phyloP scores from a whole-genome alignment of 345 rosid genomes.

The Capsella bursapastoris region DNA sequence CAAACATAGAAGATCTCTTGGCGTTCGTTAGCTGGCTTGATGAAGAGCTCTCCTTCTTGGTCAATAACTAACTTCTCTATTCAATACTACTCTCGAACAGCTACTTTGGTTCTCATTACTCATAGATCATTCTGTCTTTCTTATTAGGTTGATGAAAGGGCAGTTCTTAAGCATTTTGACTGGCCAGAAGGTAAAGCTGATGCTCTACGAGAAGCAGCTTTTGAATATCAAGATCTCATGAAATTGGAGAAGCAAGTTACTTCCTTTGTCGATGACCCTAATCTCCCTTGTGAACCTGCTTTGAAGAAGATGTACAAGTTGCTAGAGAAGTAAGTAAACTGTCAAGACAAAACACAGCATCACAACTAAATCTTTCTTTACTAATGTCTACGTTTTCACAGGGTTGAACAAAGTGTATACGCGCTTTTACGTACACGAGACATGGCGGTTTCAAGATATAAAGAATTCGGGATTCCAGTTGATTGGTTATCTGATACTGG shows the following conservation, averaged over 20 bases:
- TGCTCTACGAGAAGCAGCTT: constrained; percentile 93
- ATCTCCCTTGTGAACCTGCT: constrained; percentile 81
- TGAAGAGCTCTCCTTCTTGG: constrained; percentile 99
- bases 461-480: constrained; percentile 86
- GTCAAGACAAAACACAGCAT: background rate
- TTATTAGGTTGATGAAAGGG: constrained; percentile 89
- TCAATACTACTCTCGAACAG: background rate
- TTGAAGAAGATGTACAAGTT: constrained; percentile 92
- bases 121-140: background rate
- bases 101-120: background rate
- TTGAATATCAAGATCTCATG: constrained; percentile 93
- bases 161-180: constrained; percentile 97
- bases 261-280: constrained; percentile 83
- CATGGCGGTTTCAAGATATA: constrained; percentile 88
- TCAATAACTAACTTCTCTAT: constrained; percentile 20
- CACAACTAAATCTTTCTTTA: constrained; percentile 12
- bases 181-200: constrained; percentile 99
- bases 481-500: constrained; percentile 88
- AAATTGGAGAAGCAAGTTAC: constrained; percentile 84
- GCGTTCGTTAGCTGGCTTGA: constrained; percentile 97
- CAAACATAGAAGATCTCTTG: constrained; percentile 73
- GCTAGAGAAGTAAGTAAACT: constrained; percentile 79
- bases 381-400: constrained; percentile 36
- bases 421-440: constrained; percentile 94
- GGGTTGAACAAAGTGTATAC: constrained; percentile 91